Base-by-base conservation (phyloP, 2,329 filamentous ascomycete species). In the Alternaria angustiovoidea region DNA sequence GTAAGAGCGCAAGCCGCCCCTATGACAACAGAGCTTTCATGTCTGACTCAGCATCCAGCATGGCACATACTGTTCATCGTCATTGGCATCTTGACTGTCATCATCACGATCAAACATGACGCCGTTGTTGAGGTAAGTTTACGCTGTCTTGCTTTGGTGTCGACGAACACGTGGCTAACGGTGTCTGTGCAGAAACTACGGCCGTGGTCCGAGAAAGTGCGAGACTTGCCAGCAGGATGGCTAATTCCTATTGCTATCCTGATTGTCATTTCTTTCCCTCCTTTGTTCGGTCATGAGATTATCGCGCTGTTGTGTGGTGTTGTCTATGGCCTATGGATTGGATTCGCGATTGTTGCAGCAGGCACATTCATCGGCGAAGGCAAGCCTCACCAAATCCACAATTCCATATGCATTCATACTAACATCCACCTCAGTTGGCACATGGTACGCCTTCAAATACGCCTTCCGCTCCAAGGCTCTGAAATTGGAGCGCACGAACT, bases 371-470 rank as follows among this genome's bases (percentile, higher is more conserved):
- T 76, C 26, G 75, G 75, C 26, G 75, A 77, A 61, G 66, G 73
- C 73, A 68, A 63, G 72, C 16, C 52, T 49, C 34, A 38, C 14
- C 41, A 34, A 28, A 2, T 24, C 7, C 32, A 42, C 42, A 18
- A 11, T 6, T 8, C 3, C 24, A 5, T 41, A n/a, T 34, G 26
- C 28, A 30, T n/a, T 18, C 8, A 57, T 52, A 18, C 65, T 71
- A 59, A 72, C 43, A 24, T 20, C 11, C 7, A 36, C 22, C 28
- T 7, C 39, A 76, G 74, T 77, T 41, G 73, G 74, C 52, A 77
- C 73, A 26, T 77, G 75, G 75, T 76, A 73, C 54, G 73, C 73
- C 8, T 77, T 77, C 66, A 76, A 75, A 42, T 63, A 76, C 46
- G 46, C 68, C 5, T 71, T 77, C 51, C 70, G 75, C 14, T 58